Base-by-base conservation (phyloP, 2,329 filamentous ascomycete genomes). In the Penicillium polonicum region DNA sequence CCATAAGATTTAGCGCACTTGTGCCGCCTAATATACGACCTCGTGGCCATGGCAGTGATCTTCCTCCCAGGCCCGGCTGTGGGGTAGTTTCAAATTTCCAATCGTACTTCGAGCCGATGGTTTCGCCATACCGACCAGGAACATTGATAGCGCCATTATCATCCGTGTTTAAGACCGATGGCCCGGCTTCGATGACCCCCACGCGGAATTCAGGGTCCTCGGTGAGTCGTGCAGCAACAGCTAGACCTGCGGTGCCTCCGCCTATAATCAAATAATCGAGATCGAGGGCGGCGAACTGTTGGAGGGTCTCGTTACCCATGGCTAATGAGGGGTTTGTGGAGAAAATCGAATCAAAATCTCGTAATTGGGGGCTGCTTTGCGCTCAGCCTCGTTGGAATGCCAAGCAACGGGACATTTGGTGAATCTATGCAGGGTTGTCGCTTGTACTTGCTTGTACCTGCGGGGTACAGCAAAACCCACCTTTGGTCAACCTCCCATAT, bases 201-300 rank as follows among this genome's bases (percentile, higher is more conserved):
- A 84, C 73, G 4, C 68, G 68, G 57, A 79, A 57, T 35, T 70
- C 52, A 42, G 75, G 59, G 51, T 79, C 67, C 57, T 82, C 78
- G 1, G 78, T 77, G 5, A 62, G 57, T 13, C 61, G 60, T 6
- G 48, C 49, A 9, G 58, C 5, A 82, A 83, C 70, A 2, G 72
- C 75, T 10, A 83, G 70, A 2, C 82, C 82, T 2, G 80, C 79
- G 1, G 79, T 83, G 9, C 82, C 82, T 35, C 82, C 82, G 31
- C 82, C 82, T 38, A 83, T 68, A 57, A 84, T 66, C 36, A 83
- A 54, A 53, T 64, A 56, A 33, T 61, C 46, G 51, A 65, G 44
- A n/a, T 43, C 35, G 17, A 49, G 44, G 13, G 52, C 15, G 2
- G 52, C 36, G 29, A 55, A 55, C 15, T 50, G 4, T 12, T 50